Percentiles rank a stretch among this genome's conserved stretches.
Evolutionary conservation across 768 basidiomycete species (phyloP).

Genomic region (Lentinula lateritia): DNA sequence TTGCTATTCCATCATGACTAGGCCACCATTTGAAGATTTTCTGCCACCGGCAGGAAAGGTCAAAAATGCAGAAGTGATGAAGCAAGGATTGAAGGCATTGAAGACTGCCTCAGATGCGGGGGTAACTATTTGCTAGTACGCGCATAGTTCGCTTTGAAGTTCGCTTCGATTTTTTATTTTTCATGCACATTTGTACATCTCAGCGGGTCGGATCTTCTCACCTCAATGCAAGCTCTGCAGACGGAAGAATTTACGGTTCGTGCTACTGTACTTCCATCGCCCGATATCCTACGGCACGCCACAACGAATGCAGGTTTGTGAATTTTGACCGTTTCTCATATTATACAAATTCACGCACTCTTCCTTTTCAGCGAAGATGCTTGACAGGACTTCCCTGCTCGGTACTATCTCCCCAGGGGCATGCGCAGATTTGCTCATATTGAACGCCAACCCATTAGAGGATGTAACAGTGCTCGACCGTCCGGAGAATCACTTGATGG

Average conservation of each 20-base stretch:
- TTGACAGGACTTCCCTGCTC: constrained; percentile 26
- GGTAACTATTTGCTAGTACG: constrained; percentile 33
- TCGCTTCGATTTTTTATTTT: not conserved
- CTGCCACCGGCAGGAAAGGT: constrained; percentile 28
- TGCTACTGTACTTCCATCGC: constrained; percentile 25
- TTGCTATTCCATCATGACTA: constrained; percentile 36
- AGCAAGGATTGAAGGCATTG: constrained; percentile 32
- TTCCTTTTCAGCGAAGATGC: constrained; percentile 22
- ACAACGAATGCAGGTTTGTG: constrained; percentile 30
- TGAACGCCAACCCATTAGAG: constrained; percentile 34
- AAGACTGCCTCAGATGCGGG: constrained; percentile 34
- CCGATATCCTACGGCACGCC: constrained; percentile 32
- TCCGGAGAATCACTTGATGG: constrained; percentile 31
- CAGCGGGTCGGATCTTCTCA: constrained; percentile 23
- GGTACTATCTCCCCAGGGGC: constrained; percentile 29
- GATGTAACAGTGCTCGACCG: constrained; percentile 36
- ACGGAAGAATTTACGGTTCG: constrained; percentile 38
- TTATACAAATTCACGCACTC: not conserved
- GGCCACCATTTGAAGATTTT: constrained; percentile 36
- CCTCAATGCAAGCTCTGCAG: constrained; percentile 40
- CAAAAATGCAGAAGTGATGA: constrained; percentile 37
- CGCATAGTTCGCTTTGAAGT: constrained; percentile 3
- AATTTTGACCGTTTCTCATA: not conserved
- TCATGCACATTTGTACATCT: not conserved
- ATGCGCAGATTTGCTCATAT: constrained; percentile 34